Evolutionary conservation across 257 asterid species (phyloP).

Genomic region (Echium plantagineum): DNA sequence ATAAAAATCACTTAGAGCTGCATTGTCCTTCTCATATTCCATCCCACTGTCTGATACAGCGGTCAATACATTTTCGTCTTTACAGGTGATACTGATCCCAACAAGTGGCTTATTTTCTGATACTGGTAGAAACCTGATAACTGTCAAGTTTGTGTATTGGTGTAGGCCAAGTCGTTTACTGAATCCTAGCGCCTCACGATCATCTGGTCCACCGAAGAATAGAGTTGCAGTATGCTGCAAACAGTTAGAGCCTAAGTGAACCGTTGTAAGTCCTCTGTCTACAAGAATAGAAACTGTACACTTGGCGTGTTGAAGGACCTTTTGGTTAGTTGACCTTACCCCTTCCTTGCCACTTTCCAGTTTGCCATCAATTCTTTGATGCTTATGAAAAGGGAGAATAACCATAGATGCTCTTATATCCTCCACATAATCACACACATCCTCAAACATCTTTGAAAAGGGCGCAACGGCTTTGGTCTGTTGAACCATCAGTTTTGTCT

Average conservation of each 20-base stretch:
- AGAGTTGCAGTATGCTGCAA: constrained; percentile 71
- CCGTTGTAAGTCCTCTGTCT: constrained; percentile 74
- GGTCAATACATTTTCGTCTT: constrained; percentile 55
- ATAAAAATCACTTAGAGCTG: constrained; percentile 58
- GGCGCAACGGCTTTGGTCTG: constrained; percentile 71
- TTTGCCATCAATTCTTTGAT: constrained; percentile 93
- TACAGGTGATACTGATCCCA: constrained; percentile 44
- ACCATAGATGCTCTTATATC: constrained; percentile 65
- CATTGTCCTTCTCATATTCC: constrained; percentile 55
- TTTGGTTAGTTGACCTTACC: constrained; percentile 67
- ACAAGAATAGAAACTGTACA: constrained; percentile 80
- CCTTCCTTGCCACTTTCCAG: constrained; percentile 86
- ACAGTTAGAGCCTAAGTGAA: constrained; percentile 32
- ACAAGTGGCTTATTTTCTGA: constrained; percentile 28
- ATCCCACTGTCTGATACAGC: constrained; percentile 47
- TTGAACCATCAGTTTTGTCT: constrained; percentile 59
- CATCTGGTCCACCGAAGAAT: constrained; percentile 94
- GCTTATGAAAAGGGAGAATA: constrained; percentile 88
- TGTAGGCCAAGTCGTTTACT: constrained; percentile 77
- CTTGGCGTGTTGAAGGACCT: constrained; percentile 67
- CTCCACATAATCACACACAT: constrained; percentile 57
- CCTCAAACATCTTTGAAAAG: constrained; percentile 46
- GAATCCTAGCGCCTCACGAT: constrained; percentile 91
- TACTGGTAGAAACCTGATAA: constrained; percentile 62
- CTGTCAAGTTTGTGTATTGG: constrained; percentile 73